Evolutionary conservation across 176 grass and related monocot genomes (phyloP), one percentile per base, ranked within the genome.

Genomic region (Oryza glaberrima): DNA sequence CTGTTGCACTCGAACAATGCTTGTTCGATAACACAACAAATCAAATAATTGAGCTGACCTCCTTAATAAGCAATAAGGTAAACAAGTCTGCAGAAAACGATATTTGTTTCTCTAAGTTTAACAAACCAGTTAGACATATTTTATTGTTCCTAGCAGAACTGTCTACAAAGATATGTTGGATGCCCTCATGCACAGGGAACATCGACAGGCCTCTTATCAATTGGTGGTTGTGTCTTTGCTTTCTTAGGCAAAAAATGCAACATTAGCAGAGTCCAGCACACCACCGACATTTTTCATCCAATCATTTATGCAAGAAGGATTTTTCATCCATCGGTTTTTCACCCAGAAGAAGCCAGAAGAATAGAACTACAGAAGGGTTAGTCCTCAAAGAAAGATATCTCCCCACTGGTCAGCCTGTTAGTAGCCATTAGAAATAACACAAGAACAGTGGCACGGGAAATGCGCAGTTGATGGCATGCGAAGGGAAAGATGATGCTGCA

Each of bases 51-150:
- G n/a, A 73, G 47, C 9, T 41, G 79, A 87, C 71, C 49, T 76
- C 61, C 63, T 70, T 83, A 80, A 86, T 83, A 80, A 86, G 68
- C 19, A 66, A 75, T 34, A 74, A 47, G 11, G 15, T 34, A 84
- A 54, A 82, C 11, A 52, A 11, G 66, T 54, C 66, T 70, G 52
- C 69, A 49, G 38, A 63, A 64, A 40, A 83, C 9, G 36, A 44
- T 28, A 74, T 76, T 79, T 58, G 67, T 51, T 79, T 83, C 68
- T 87, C 26, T 90, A 43, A 78, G 32, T 66, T 83, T 46, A 64
- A 49, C 68, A 90, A 68, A 69, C 32, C 34, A 82, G 67, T 58
- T 67, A 67, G 19, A 67, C 3, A 65, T 63, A 73, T 40, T 46
- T 68, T n/a, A 73, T 47, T 74, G 44, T 34, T 83, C 48, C 16